phyloP scores from a whole-genome alignment of 164 flowering plant genomes.

The Tinospora cordifolia region DNA sequence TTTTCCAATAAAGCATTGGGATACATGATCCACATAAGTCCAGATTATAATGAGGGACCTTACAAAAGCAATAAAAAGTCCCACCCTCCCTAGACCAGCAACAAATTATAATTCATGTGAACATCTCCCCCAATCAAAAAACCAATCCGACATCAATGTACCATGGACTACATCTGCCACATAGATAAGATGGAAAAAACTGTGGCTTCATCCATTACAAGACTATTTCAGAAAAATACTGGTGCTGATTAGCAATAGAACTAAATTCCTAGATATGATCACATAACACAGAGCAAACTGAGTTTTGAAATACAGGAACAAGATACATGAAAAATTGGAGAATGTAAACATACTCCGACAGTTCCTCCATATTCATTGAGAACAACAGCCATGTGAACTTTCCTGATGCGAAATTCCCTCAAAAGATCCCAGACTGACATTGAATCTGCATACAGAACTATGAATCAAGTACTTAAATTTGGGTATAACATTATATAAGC shows the following conservation, averaged over 20 bases:
- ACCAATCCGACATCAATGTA: too few relatives aligned
- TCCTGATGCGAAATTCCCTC: slow-evolving; percentile 93
- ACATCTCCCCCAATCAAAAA: too few relatives aligned
- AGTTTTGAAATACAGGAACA: not conserved
- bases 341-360: slow-evolving; percentile 67
- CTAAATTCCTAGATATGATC: not conserved
- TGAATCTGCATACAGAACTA: slow-evolving; percentile 64
- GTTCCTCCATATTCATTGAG: slow-evolving; percentile 99
- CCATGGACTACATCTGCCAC: too few relatives aligned
- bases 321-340: slow-evolving; percentile 4
- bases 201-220: not conserved
- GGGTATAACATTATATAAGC: not conserved
- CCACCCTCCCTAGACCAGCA: too few relatives aligned
- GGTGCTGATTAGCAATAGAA: not conserved
- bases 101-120: too few relatives aligned
- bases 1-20: too few relatives aligned
- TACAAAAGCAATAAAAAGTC: too few relatives aligned
- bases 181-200: not conserved
- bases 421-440: slow-evolving; percentile 99
- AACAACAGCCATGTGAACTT: slow-evolving; percentile 99
- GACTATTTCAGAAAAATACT: not conserved
- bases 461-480: not conserved
- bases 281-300: not conserved
- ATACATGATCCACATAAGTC: too few relatives aligned
- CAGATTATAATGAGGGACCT: too few relatives aligned